Percentiles rank a stretch among this genome's conserved stretches.
Evolutionary conservation across 2,329 filamentous ascomycete species (phyloP).

Genomic region (Capronia americana): DNA sequence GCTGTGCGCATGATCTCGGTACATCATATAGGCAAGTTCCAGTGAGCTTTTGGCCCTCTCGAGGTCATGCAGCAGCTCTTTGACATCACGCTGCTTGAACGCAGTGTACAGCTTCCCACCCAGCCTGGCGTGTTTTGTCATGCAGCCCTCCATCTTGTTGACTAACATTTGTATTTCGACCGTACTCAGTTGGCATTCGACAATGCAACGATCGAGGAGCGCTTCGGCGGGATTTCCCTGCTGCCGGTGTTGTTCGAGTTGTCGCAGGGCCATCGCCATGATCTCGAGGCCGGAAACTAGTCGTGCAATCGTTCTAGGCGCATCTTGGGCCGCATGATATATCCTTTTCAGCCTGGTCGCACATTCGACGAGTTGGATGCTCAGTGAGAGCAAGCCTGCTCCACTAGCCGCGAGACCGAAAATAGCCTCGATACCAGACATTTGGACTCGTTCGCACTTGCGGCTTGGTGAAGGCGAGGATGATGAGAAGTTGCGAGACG

Average conservation of each 20-base stretch:
- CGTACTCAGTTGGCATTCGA: conserved; percentile 6
- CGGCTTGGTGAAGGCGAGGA: too few species aligned
- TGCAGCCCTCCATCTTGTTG: conserved; percentile 18
- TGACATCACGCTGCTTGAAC: conserved; percentile 22
- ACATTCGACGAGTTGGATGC: conserved; percentile 21
- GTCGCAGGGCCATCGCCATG: conserved; percentile 12
- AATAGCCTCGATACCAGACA: conserved; percentile 1
- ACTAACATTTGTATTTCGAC: conserved; percentile 8
- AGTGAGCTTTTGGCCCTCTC: conserved; percentile 24
- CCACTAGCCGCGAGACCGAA: conserved; percentile 11
- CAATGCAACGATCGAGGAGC: conserved; percentile 18
- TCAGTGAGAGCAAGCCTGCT: conserved; percentile 17
- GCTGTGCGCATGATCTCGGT: conserved; percentile 15
- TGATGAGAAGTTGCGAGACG: too few species aligned
- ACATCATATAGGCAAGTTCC: conserved; percentile 20
- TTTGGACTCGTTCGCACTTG: not conserved
- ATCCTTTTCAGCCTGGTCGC: conserved; percentile 21
- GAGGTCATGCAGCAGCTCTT: conserved; percentile 24
- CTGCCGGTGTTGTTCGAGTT: conserved; percentile 15
- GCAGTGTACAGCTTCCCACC: conserved; percentile 20
- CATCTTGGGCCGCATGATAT: conserved; percentile 16
- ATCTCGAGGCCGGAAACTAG: conserved; percentile 19
- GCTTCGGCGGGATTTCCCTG: not conserved
- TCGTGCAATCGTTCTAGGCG: conserved; percentile 2
- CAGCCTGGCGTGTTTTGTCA: conserved; percentile 1